These are phyloP conservation scores for Ceratocystis papillata DNA, from an alignment of 2,329 filamentous ascomycete species.

Conservation along the genomic window DNA sequence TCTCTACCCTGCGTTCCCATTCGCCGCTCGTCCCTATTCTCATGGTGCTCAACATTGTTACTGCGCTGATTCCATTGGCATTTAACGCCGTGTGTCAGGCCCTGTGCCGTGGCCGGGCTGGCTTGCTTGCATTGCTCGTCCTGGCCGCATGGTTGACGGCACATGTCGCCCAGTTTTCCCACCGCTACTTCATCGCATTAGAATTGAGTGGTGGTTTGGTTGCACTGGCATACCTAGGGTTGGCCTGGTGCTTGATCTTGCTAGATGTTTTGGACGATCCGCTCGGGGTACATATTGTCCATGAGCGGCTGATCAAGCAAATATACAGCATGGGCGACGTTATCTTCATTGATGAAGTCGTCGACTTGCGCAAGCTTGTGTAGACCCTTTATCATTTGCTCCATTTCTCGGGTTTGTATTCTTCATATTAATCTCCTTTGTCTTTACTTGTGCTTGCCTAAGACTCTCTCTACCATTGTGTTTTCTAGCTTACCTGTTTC, in stretches of 20 bases:
- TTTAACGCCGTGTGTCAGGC: slow-evolving; percentile 22
- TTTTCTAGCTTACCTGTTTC: background rate
- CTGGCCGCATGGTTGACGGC: slow-evolving; percentile 25
- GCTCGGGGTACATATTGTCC: slow-evolving; percentile 21
- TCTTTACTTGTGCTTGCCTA: background rate
- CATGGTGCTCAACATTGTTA: slow-evolving; percentile 27
- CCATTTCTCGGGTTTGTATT: background rate
- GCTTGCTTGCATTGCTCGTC: slow-evolving; percentile 22
- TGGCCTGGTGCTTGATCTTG: slow-evolving; percentile 28
- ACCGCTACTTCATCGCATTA: slow-evolving; percentile 33
- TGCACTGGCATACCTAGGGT: slow-evolving; percentile 27
- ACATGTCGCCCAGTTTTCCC: slow-evolving; percentile 28
- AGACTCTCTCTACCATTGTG: background rate
- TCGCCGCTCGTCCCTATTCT: slow-evolving; percentile 22
- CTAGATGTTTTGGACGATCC: slow-evolving; percentile 22
- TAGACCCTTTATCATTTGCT: slow-evolving; percentile 8
- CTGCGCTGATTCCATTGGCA: slow-evolving; percentile 22
- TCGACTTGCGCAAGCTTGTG: slow-evolving; percentile 23
- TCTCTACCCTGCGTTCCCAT: slow-evolving; percentile 21
- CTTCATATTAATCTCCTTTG: background rate
- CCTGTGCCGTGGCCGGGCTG: slow-evolving; percentile 15
- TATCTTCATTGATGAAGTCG: slow-evolving; percentile 23
- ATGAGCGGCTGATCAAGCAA: slow-evolving; percentile 23
- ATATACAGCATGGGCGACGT: slow-evolving; percentile 24
- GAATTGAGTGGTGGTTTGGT: slow-evolving; percentile 33